phyloP scores from a whole-genome alignment of 2,329 filamentous ascomycete species.

The Truncatella angustata region DNA sequence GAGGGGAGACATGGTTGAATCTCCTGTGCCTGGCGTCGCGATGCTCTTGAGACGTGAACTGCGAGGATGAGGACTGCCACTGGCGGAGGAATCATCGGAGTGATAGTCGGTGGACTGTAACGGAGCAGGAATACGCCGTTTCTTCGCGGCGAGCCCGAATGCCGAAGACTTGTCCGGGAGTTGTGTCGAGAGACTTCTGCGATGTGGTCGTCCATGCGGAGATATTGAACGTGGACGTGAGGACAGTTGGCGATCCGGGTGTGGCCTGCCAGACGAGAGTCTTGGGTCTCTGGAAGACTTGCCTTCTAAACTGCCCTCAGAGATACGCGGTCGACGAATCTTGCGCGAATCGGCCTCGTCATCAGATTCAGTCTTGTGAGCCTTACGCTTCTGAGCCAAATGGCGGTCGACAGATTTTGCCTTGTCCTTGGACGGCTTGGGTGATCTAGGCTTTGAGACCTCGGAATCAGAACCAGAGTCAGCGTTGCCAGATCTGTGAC shows the following conservation, averaged over 20 bases:
- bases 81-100: constrained; percentile 65
- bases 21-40: constrained; percentile 53
- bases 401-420: constrained; percentile 45
- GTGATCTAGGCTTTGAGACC: constrained; percentile 40
- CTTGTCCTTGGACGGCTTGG: constrained; percentile 48
- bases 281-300: constrained; percentile 28
- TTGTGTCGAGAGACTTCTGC: constrained; percentile 64
- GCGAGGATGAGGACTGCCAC: constrained; percentile 58
- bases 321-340: constrained; percentile 50
- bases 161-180: constrained; percentile 48
- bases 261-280: constrained; percentile 28
- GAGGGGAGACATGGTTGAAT: constrained; percentile 63
- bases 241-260: constrained; percentile 29
- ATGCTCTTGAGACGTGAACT: constrained; percentile 57
- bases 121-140: constrained; percentile 59
- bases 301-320: constrained; percentile 40
- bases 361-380: constrained; percentile 53
- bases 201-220: constrained; percentile 56
- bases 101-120: constrained; percentile 63
- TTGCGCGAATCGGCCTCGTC: constrained; percentile 56
- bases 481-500: constrained; percentile 36
- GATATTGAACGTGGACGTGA: constrained; percentile 54
- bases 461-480: constrained; percentile 58
- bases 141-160: constrained; percentile 58
- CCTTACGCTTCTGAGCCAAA: constrained; percentile 52